Evolutionary conservation across 2,329 filamentous ascomycete genomes (phyloP).

Genomic region (Colletotrichum kahawae): DNA sequence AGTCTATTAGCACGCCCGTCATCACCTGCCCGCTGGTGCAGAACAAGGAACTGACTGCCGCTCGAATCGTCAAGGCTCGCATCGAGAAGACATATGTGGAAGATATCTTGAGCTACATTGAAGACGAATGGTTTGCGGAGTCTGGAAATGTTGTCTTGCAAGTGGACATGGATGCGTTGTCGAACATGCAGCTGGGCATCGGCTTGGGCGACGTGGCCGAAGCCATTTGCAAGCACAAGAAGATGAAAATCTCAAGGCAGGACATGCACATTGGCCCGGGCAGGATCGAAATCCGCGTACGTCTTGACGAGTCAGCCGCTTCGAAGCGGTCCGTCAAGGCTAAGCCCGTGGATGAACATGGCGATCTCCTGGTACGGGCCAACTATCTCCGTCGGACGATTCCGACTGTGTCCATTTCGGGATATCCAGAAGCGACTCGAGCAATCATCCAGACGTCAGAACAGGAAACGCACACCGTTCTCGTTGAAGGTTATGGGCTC

Average conservation of each 20-base stretch:
- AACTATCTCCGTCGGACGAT: constrained; percentile 85
- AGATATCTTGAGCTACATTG: constrained; percentile 80
- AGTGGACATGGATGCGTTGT: constrained; percentile 79
- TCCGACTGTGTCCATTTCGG: constrained; percentile 84
- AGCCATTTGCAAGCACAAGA: constrained; percentile 81
- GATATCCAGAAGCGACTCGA: constrained; percentile 83
- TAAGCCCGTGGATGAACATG: constrained; percentile 48
- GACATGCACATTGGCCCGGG: constrained; percentile 68
- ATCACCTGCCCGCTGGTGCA: constrained; percentile 87
- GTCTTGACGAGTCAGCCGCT: constrained; percentile 56
- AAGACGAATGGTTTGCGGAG: constrained; percentile 85
- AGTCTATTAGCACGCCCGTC: constrained; percentile 90
- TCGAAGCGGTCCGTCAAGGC: constrained; percentile 52
- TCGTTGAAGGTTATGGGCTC: constrained; percentile 95
- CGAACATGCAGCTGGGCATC: constrained; percentile 83
- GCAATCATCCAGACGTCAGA: constrained; percentile 89
- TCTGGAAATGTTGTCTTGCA: constrained; percentile 80
- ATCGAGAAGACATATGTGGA: constrained; percentile 94
- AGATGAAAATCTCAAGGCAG: constrained; percentile 74
- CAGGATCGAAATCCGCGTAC: constrained; percentile 76
- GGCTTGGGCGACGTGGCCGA: constrained; percentile 73
- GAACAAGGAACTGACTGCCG: constrained; percentile 74
- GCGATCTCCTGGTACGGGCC: constrained; percentile 72
- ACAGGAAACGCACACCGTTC: constrained; percentile 69
- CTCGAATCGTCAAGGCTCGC: constrained; percentile 88